Conservation (phyloP, 768 basidiomycete genomes). For the Hydnum rufescens region DNA sequence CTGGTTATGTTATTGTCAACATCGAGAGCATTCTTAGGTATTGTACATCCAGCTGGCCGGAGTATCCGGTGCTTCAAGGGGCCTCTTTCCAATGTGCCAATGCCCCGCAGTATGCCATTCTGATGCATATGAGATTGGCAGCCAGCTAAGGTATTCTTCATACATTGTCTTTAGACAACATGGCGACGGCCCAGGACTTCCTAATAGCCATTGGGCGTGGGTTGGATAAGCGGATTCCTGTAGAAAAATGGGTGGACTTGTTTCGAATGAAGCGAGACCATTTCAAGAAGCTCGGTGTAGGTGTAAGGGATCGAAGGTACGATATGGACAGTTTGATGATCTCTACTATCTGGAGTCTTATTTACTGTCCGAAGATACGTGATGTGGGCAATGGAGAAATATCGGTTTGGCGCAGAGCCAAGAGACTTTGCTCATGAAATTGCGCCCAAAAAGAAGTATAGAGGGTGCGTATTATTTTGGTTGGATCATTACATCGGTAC, state of each 20-base stretch:
- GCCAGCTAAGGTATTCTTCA: neutral
- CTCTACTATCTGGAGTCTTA: neutral
- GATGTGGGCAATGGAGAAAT: constrained; percentile 73
- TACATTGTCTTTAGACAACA: neutral
- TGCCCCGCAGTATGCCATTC: neutral
- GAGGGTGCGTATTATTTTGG: constrained; percentile 39
- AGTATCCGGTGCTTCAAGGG: neutral
- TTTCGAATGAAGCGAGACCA: constrained; percentile 40
- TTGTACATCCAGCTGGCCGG: neutral
- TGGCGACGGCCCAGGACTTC: constrained; percentile 24
- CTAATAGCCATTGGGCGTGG: constrained; percentile 55
- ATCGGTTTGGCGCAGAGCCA: constrained; percentile 34
- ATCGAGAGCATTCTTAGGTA: neutral
- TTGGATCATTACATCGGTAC: no score
- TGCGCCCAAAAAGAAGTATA: constrained; percentile 52
- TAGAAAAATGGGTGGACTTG: constrained; percentile 50
- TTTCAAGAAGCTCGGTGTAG: constrained; percentile 45
- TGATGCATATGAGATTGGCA: neutral
- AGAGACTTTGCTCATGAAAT: constrained; percentile 42
- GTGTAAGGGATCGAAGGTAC: constrained; percentile 51
- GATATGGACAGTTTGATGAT: constrained; percentile 12
- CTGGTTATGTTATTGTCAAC: no score
- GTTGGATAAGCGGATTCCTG: constrained; percentile 39
- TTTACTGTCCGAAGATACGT: constrained; percentile 39
- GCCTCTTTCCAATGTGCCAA: neutral